phyloP scores from a whole-genome alignment of 805 yeast species.

The Candida boleticola region DNA sequence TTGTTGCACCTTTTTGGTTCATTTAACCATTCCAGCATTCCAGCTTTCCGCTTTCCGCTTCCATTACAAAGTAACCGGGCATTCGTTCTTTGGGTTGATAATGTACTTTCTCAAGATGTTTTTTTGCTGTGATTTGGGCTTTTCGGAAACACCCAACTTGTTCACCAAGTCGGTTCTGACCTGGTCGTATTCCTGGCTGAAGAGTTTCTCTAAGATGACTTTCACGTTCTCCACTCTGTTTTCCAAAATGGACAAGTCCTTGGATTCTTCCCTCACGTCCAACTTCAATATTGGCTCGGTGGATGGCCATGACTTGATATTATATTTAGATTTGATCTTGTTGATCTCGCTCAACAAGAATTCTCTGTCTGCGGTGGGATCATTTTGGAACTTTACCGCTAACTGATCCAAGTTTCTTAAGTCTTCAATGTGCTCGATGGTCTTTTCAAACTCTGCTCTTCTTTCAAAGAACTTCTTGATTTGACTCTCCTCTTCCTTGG shows the following conservation, averaged over 20 bases:
- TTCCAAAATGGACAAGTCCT: conserved; percentile 27
- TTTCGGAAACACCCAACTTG: conserved; percentile 15
- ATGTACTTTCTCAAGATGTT: conserved; percentile 70
- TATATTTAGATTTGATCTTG: conserved; percentile 35
- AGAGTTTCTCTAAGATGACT: conserved; percentile 29
- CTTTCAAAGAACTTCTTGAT: conserved; percentile 53
- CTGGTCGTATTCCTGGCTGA: conserved; percentile 21
- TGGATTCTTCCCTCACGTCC: conserved; percentile 24
- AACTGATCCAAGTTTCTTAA: conserved; percentile 34
- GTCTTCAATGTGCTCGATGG: conserved; percentile 36
- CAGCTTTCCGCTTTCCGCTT: too few relatives aligned
- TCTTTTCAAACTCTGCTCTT: conserved; percentile 24
- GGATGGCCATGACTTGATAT: conserved; percentile 40
- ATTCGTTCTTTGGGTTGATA: conserved; percentile 30
- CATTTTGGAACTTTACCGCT: conserved; percentile 22
- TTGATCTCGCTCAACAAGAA: conserved; percentile 29
- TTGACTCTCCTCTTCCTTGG: conserved; percentile 61
- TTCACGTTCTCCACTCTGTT: conserved; percentile 27
- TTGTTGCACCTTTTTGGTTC: neutral
- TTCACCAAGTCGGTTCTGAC: conserved; percentile 24
- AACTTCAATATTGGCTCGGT: conserved; percentile 37
- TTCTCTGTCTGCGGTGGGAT: conserved; percentile 17
- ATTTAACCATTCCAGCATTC: neutral
- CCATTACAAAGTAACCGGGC: conserved; percentile 17
- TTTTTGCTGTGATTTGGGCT: conserved; percentile 51